Evolutionary conservation across 352 stramenopile genomes (phyloP).

Genomic region (Phytophthora europaea): DNA sequence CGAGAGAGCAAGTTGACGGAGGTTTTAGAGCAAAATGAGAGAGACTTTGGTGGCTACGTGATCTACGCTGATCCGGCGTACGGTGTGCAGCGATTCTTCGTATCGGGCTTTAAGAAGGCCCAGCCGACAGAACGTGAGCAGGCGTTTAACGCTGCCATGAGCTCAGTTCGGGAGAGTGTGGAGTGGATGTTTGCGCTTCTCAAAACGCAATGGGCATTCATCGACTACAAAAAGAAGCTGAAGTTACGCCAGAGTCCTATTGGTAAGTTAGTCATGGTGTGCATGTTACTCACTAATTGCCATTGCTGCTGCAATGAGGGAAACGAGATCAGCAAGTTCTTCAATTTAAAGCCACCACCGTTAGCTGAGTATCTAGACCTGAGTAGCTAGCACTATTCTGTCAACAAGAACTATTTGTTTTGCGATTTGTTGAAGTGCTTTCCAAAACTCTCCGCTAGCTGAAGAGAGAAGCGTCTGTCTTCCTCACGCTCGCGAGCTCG

Average conservation of each 20-base stretch:
- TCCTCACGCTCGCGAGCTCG: constrained; percentile 18
- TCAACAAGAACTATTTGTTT: constrained; percentile 11
- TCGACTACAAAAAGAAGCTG: constrained; percentile 23
- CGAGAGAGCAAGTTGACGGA: not conserved
- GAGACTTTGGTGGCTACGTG: not conserved
- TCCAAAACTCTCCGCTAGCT: constrained; percentile 8
- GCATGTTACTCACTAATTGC: constrained; percentile 23
- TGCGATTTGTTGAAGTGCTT: constrained; percentile 15
- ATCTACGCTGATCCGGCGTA: not conserved
- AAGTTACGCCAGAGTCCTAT: constrained; percentile 13
- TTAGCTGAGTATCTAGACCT: constrained; percentile 21
- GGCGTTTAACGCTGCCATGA: not conserved
- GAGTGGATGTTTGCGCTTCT: not conserved
- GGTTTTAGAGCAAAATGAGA: not conserved
- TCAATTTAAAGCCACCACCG: constrained; percentile 11
- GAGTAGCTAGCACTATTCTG: not conserved
- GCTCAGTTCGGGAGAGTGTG: not conserved
- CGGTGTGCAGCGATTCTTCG: not conserved
- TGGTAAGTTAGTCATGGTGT: constrained; percentile 16
- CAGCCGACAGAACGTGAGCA: not conserved
- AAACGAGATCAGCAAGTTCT: constrained; percentile 25
- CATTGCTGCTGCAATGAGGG: constrained; percentile 14
- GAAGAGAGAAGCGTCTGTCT: constrained; percentile 2
- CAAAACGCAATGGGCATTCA: not conserved
- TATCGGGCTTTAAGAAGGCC: not conserved